Base-by-base conservation (phyloP, 2,329 filamentous ascomycete genomes). In the Pseudogymnoascus sp. region DNA sequence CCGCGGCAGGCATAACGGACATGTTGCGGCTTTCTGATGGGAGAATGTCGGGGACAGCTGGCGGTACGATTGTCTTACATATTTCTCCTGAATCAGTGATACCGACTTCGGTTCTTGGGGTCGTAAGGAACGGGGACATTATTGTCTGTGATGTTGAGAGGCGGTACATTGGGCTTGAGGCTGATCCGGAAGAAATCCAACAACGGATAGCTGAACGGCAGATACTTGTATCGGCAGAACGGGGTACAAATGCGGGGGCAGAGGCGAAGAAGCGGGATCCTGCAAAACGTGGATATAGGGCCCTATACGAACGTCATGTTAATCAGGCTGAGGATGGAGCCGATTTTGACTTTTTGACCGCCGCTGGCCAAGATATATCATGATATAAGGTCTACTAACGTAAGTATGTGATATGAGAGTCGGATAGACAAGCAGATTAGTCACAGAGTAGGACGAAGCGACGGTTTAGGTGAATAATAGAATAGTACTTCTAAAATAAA, bases 281-380 rank as follows among this genome's bases (percentile, higher is more conserved):
- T n/a, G 71, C 65, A 3, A 79, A 75, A 68, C 79, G 84, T 68
- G 85, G 85, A 0, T 88, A 87, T 73, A 74, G 82, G 1, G 84
- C 83, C 0, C 69, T 88, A 60, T 88, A 86, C 70, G 79, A 85
- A 77, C 75, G 83, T 5, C 78, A 77, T 14, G 85, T 87, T 0
- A 86, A 84, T 16, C 83, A 86, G 71, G 85, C 85, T 0, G 78
- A 87, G 66, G 69, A 79, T 1, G 85, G 85, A 0, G 83, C 79
- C 0, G 84, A 88, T 70, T 87, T 88, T 73, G 83, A 84, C 66
- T 87, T 88, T 64, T 72, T 88, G 63, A 85, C 78, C 1, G 81
- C 81, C 1, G 70, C 70, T 21, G 79, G 79, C 3, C 67, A 48
- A 57, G 25, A 70, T 61, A 72, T 63, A 69, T 67, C 28, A 61